Evolutionary conservation across 306 rosid species (phyloP).

Genomic region (Begonia peltatifolia): DNA sequence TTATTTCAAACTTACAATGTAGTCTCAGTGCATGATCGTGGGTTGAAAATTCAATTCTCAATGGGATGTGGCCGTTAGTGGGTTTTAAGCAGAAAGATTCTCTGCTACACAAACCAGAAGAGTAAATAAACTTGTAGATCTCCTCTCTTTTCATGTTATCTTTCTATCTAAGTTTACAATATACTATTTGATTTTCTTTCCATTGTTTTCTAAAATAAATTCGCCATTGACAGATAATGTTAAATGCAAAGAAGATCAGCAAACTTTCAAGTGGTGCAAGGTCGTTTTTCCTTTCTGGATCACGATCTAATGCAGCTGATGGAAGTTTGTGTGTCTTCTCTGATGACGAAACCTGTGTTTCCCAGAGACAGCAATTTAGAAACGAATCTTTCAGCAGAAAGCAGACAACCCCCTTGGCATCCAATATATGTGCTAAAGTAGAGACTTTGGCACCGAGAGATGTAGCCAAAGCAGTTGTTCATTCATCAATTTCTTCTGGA

Average conservation of each 20-base stretch:
- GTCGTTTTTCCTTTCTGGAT: slow-evolving; percentile 53
- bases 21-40: too few species aligned
- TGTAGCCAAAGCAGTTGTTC: slow-evolving; percentile 5
- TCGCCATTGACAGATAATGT: slow-evolving; percentile 35
- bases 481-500: slow-evolving; percentile 19
- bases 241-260: slow-evolving; percentile 65
- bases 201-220: too few species aligned
- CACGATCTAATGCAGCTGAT: slow-evolving; percentile 53
- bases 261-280: slow-evolving; percentile 70
- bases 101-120: too few species aligned
- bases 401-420: slow-evolving; percentile 31
- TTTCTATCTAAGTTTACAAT: too few species aligned
- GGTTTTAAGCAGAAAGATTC: too few species aligned
- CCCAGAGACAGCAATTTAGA: slow-evolving; percentile 32
- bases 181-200: too few species aligned
- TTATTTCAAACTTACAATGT: too few species aligned
- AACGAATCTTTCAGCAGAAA: slow-evolving; percentile 27
- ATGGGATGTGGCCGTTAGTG: too few species aligned
- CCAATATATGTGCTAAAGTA: slow-evolving; percentile 23
- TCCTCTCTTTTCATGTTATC: too few species aligned
- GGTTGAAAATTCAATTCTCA: too few species aligned
- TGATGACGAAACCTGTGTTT: slow-evolving; percentile 66
- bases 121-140: too few species aligned
- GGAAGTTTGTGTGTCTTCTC: slow-evolving; percentile 66
- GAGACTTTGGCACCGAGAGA: slow-evolving; percentile 29